Evolutionary conservation across 179 eudicot genomes (phyloP).

Genomic region (Spinacia oleracea): DNA sequence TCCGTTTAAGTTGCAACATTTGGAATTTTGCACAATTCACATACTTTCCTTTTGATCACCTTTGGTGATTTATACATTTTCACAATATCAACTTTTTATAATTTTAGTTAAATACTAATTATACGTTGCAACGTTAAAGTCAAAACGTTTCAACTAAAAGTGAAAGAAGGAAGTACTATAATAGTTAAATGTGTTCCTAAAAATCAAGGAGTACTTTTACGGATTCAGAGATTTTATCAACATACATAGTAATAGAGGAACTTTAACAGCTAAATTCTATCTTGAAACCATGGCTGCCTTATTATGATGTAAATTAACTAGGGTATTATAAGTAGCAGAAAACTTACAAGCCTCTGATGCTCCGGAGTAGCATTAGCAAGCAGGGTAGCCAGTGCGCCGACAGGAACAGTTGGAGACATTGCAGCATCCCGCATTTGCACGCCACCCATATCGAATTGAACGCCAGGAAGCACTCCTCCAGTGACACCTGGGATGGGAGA

Average conservation of each 20-base stretch:
- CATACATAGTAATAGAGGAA: neutral
- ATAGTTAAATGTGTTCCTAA: no score
- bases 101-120: no score
- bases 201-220: no score
- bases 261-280: neutral
- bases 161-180: no score
- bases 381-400: constrained; percentile 66
- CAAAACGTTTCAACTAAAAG: no score
- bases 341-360: constrained; percentile 49
- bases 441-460: constrained; percentile 62
- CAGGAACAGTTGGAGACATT: constrained; percentile 57
- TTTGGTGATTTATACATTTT: no score
- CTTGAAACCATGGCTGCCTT: neutral
- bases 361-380: constrained; percentile 85
- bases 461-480: constrained; percentile 51
- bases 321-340: neutral
- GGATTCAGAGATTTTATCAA: neutral
- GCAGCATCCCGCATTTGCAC: constrained; percentile 62
- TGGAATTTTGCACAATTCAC: no score
- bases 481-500: constrained; percentile 56
- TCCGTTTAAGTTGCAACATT: no score
- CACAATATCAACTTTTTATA: no score
- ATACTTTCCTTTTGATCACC: no score
- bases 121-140: no score
- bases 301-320: neutral